Percentiles rank a stretch among this genome's conserved stretches.
Evolutionary conservation across 257 asterid genomes (phyloP).

Genomic region (Haberlea rhodopensis): DNA sequence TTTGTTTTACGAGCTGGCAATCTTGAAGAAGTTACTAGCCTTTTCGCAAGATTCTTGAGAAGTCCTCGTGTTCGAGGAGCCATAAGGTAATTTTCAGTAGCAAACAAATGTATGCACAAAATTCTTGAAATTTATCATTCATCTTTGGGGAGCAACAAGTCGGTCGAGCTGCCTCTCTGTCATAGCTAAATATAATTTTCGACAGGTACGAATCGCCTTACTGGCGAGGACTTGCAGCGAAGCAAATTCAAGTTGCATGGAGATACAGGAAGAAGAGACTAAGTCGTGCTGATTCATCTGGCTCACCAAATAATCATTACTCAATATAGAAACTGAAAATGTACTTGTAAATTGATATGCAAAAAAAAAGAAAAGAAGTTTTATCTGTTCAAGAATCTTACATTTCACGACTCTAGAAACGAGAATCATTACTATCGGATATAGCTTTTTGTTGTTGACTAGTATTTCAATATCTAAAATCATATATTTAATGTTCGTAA

Average conservation of each 20-base stretch:
- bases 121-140: not conserved
- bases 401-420: not conserved
- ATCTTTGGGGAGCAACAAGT: not conserved
- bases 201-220: constrained; percentile 78
- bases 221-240: constrained; percentile 71
- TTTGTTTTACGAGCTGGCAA: constrained; percentile 72
- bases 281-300: constrained; percentile 40
- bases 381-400: not conserved
- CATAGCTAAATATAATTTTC: not conserved
- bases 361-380: too few species aligned
- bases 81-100: constrained; percentile 51
- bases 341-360: not conserved
- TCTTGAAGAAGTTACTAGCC: constrained; percentile 80
- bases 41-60: constrained; percentile 71
- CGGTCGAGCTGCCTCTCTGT: not conserved
- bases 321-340: constrained; percentile 9
- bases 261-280: constrained; percentile 67
- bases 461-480: too few species aligned
- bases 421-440: not conserved
- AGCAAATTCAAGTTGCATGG: constrained; percentile 81
- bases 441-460: too few species aligned
- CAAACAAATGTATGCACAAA: not conserved
- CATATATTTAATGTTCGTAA: too few species aligned
- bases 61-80: constrained; percentile 84
- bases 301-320: not conserved